Evolutionary conservation across 129 eudicot genomes (phyloP).

Genomic region (Flaveria robusta): DNA sequence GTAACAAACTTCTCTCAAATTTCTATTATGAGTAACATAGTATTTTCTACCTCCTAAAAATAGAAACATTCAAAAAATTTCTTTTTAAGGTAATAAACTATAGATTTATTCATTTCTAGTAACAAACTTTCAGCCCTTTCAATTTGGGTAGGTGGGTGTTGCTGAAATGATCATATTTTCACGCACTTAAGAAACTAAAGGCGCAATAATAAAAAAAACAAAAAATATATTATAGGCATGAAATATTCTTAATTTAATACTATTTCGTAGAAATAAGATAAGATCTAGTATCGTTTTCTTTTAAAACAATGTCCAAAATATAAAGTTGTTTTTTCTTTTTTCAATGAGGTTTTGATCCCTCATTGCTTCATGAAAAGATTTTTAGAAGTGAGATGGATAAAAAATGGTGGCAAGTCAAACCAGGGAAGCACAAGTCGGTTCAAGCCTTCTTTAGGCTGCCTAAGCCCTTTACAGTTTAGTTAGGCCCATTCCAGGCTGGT

Average conservation of each 20-base stretch:
- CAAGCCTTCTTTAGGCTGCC: neutral
- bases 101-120: neutral
- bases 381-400: neutral
- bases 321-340: too few relatives aligned
- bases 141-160: neutral
- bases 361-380: too few relatives aligned
- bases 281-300: neutral
- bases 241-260: too few relatives aligned
- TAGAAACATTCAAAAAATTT: neutral
- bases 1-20: neutral
- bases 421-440: neutral
- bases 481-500: neutral
- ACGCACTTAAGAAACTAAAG: neutral
- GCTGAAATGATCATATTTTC: neutral
- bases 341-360: neutral
- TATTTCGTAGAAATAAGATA: too few relatives aligned
- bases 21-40: neutral
- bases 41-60: neutral
- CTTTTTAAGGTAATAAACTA: neutral
- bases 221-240: too few relatives aligned
- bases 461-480: too few relatives aligned
- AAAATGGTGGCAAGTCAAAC: neutral
- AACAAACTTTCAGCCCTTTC: neutral
- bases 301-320: neutral
- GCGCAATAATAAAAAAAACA: neutral